These are phyloP conservation scores for Lentinus tigrinus DNA, from an alignment of 768 basidiomycete genomes.

Conservation along the genomic window DNA sequence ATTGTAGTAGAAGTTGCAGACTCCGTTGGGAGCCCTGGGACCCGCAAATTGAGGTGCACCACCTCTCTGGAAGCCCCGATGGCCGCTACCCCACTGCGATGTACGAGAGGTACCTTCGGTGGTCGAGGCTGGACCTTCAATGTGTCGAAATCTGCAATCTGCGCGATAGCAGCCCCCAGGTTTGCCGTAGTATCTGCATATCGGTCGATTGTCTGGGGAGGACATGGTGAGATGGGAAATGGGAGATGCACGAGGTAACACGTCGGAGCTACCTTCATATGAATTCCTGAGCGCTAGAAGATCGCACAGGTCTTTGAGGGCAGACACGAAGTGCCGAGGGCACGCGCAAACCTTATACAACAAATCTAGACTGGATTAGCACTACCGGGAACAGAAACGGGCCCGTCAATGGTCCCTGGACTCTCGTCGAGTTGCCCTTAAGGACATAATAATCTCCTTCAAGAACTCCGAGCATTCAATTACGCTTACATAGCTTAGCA, in stretches of 20 bases:
- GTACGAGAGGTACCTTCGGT: neutral
- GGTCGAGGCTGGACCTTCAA: slow-evolving; percentile 3
- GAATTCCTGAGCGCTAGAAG: neutral
- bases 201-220: slow-evolving; percentile 6
- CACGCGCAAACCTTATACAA: neutral
- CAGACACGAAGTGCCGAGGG: neutral
- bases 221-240: neutral
- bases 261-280: neutral
- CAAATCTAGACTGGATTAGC: neutral
- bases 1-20: slow-evolving; percentile 49
- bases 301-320: neutral
- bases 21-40: slow-evolving; percentile 32
- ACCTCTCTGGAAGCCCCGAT: neutral
- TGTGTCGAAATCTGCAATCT: neutral
- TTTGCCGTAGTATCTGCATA: slow-evolving; percentile 41
- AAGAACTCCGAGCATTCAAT: no score
- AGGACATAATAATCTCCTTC: no score
- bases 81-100: neutral
- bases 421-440: no score
- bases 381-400: slow-evolving; percentile 5
- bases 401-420: no score
- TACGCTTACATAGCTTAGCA: no score
- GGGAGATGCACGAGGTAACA: neutral
- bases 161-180: slow-evolving; percentile 45
- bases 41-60: neutral